These are phyloP conservation scores for Fomitopsis schrenkii DNA, from an alignment of 1,284 basidiomycete species.

Conservation along the genomic window DNA sequence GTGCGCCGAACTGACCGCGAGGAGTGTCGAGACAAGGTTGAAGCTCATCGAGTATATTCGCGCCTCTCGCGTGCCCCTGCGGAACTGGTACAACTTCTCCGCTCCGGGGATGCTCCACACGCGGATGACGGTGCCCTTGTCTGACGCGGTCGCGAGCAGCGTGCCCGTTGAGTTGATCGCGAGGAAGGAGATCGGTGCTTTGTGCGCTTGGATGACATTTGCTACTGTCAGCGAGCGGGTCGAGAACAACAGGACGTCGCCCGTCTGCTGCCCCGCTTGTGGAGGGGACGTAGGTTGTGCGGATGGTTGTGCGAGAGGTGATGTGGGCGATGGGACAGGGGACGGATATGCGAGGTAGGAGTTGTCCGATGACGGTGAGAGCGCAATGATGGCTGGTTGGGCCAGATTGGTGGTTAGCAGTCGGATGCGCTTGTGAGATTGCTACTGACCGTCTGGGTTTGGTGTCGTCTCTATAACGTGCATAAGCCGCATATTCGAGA, in stretches of 20 bases:
- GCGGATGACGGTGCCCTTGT: slow-evolving; percentile 96
- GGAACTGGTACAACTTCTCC: slow-evolving; percentile 93
- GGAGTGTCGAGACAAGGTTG: slow-evolving; percentile 78
- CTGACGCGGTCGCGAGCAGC: slow-evolving; percentile 89
- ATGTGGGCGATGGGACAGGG: slow-evolving; percentile 81
- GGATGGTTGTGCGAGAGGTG: slow-evolving; percentile 47
- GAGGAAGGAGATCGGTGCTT: slow-evolving; percentile 86
- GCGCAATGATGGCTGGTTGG: slow-evolving; percentile 81
- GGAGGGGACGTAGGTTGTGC: slow-evolving; percentile 32
- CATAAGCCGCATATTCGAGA: slow-evolving; percentile 95
- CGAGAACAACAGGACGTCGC: slow-evolving; percentile 92
- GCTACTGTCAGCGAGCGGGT: slow-evolving; percentile 87
- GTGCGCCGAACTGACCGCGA: slow-evolving; percentile 90
- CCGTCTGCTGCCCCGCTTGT: slow-evolving; percentile 48
- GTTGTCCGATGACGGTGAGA: slow-evolving; percentile 93
- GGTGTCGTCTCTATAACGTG: slow-evolving; percentile 97
- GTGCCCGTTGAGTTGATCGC: slow-evolving; percentile 87
- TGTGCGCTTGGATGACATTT: slow-evolving; percentile 98
- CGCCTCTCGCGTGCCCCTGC: slow-evolving; percentile 84
- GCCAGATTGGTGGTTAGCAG: slow-evolving; percentile 2
- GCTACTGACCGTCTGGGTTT: slow-evolving; percentile 81
- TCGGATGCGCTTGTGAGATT: slow-evolving; percentile 2
- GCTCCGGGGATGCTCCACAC: slow-evolving; percentile 91
- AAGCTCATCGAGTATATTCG: slow-evolving; percentile 92
- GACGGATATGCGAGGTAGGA: slow-evolving; percentile 97